Evolutionary conservation across 257 asterid genomes (phyloP), one percentile per base, ranked within the genome.

Genomic region (Ligustrum vulgare): DNA sequence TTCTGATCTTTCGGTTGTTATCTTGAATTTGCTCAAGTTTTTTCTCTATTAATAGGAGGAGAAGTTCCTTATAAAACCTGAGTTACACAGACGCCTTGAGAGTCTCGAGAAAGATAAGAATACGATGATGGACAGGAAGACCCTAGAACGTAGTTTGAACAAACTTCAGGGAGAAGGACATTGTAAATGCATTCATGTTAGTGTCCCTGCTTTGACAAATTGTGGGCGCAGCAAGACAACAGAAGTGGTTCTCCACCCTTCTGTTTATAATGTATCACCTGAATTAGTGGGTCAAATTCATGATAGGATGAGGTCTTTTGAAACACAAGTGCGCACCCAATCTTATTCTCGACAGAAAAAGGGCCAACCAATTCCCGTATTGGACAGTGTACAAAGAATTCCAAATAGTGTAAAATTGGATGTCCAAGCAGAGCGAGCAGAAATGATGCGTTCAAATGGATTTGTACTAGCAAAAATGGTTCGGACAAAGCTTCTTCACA

Each of bases 221-320:
- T 91, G 90, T 81, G 88, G 91, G 49, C 87, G 91, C 76, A 89
- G 66, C 76, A 88, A 93, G 76, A 84, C 87, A 63, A 85, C 86
- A 47, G 89, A 78, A 54, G 98, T 94, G 79, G 87, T 94, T 78
- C 90, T 94, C 83, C 99, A 91, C 83, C 96, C 97, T 60, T 91
- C 97, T 60, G 79, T 86, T 56, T 80, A 69, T 83, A 80, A 67
- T 18, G 77, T 83, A 47, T 81, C 95, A 75, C 80, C 92, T 67
- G 94, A 91, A 82, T 73, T 91, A 75, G 68, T 85, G 86, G 73
- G 84, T 74, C 90, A 88, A 77, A 92, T 94, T 85, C 98, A 92
- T 79, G 97, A 88, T 56, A 92, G 82, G 79, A 72, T 86, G 84
- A 84, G 97, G 88, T 82, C 83, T 60, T 94, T 91, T 71, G 97